A percentile compares a stretch with the other conserved stretches of the same genome.
Evolutionary conservation across 2,329 filamentous ascomycete genomes (phyloP).

Genomic region (Ceratocystis alfenasii): DNA sequence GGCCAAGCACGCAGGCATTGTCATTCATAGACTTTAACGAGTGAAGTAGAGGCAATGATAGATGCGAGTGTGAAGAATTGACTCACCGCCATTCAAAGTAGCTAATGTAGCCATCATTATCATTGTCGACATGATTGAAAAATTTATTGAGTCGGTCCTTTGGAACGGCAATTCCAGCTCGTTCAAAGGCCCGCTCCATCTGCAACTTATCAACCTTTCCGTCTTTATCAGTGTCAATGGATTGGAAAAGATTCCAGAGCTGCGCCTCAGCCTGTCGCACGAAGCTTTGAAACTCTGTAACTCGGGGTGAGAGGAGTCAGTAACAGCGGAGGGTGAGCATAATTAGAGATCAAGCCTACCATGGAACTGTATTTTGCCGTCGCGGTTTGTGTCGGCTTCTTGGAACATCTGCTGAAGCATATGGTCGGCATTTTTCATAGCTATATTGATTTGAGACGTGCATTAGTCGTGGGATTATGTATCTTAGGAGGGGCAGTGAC

Average conservation of each 20-base stretch:
- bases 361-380: conserved; percentile 83
- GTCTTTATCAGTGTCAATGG: conserved; percentile 75
- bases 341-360: conserved; percentile 41
- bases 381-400: conserved; percentile 72
- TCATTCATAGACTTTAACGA: too few relatives aligned
- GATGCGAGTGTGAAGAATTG: conserved; percentile 1
- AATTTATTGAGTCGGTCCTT: conserved; percentile 68
- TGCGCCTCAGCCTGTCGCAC: conserved; percentile 79
- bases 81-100: conserved; percentile 95
- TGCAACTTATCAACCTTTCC: conserved; percentile 81
- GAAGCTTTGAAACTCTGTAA: conserved; percentile 76
- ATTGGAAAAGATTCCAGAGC: conserved; percentile 67
- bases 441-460: conserved; percentile 29
- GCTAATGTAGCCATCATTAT: conserved; percentile 75
- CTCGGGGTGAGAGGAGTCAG: background rate
- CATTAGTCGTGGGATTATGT: background rate
- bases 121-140: conserved; percentile 78
- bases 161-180: conserved; percentile 67
- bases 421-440: conserved; percentile 79
- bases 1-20: too few relatives aligned
- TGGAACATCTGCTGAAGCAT: conserved; percentile 71
- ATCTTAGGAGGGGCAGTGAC: background rate
- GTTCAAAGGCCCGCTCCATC: conserved; percentile 63
- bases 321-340: conserved; percentile 12
- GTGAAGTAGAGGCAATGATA: too few relatives aligned